Conservation (phyloP, 2,329 filamentous ascomycete genomes). For the Beauveria bassiana region DNA sequence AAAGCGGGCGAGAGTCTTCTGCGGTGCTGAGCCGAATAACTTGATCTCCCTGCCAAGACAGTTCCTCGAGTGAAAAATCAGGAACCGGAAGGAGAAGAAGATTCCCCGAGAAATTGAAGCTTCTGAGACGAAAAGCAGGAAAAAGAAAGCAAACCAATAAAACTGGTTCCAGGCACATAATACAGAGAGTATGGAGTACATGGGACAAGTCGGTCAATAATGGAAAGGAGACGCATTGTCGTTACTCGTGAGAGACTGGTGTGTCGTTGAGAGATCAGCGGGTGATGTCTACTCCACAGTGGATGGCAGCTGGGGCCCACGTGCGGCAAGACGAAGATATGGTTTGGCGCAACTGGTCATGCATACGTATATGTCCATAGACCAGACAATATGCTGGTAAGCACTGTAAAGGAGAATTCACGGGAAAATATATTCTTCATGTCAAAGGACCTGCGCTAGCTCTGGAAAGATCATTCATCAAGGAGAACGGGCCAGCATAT, state of each 20-base stretch:
- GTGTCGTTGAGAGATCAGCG: background rate
- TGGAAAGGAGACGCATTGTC: background rate
- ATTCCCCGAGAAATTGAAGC: background rate
- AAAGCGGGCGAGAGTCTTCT: background rate
- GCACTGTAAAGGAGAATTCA: background rate
- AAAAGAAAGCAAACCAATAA: too few species aligned
- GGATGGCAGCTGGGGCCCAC: slow-evolving; percentile 15
- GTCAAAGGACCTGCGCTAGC: too few species aligned
- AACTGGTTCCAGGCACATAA: background rate
- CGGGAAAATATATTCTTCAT: too few species aligned
- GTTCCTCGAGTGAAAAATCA: background rate
- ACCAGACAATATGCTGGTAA: background rate
- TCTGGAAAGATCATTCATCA: too few species aligned
- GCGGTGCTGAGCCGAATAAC: background rate
- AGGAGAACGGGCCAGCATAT: too few species aligned
- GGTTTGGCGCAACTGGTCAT: slow-evolving; percentile 4
- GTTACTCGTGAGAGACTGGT: too few species aligned
- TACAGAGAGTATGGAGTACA: too few species aligned
- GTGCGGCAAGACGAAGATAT: slow-evolving; percentile 21
- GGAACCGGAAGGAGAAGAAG: background rate
- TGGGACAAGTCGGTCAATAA: background rate
- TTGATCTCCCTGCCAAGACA: background rate
- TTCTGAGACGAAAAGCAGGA: too few species aligned
- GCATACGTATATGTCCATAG: background rate
- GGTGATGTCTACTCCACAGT: background rate